Evolutionary conservation across 2,329 filamentous ascomycete species (phyloP).

Genomic region (Paracoccidioides brasiliensis): DNA sequence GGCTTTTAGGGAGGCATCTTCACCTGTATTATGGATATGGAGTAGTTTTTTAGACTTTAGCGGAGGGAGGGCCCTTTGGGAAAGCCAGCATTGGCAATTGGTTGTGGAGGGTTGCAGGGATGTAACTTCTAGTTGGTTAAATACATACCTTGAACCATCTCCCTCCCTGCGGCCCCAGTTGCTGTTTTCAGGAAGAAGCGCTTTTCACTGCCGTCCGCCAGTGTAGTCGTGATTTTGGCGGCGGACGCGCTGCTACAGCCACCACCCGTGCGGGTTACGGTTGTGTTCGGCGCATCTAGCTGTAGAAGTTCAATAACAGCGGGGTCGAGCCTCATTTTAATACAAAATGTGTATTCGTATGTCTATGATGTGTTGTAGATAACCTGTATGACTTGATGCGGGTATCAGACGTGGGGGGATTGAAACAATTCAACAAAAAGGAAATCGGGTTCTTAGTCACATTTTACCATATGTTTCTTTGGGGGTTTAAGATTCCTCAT

Average conservation of each 20-base stretch:
- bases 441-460: neutral
- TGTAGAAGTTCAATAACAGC: neutral
- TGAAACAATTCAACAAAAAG: neutral
- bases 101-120: too few relatives aligned
- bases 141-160: slow-evolving; percentile 19
- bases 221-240: neutral
- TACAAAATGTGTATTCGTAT: too few relatives aligned
- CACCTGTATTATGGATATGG: slow-evolving; percentile 39
- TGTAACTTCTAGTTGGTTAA: neutral
- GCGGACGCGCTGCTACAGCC: slow-evolving; percentile 1
- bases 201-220: slow-evolving; percentile 13
- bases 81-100: too few relatives aligned
- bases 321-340: neutral
- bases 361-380: too few relatives aligned
- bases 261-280: neutral
- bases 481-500: neutral
- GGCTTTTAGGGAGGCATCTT: slow-evolving; percentile 71
- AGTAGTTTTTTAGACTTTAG: neutral
- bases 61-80: neutral
- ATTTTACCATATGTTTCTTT: neutral
- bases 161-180: slow-evolving; percentile 19
- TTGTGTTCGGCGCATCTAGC: neutral
- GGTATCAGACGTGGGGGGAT: neutral
- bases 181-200: slow-evolving; percentile 31
- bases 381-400: neutral